A percentile compares a stretch with the other conserved stretches of the same genome.
These are phyloP conservation scores for Saccharomycopsis hybrid DNA, from an alignment of 1,139 yeast species.

Conservation along the genomic window DNA sequence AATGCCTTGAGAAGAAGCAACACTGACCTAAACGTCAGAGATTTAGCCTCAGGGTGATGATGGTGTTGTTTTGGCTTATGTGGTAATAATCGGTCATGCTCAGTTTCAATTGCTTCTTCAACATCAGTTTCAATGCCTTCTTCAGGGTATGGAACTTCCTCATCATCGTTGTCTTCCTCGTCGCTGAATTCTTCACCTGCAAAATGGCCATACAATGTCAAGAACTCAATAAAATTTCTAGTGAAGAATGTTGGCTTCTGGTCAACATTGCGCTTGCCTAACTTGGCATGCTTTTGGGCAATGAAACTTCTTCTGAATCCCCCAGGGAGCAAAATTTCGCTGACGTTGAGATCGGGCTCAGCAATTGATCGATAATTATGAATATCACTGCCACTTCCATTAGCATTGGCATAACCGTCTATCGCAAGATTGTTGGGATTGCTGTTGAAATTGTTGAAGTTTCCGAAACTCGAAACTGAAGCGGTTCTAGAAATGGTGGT, in stretches of 20 bases:
- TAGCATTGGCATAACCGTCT: not conserved
- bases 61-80: not conserved
- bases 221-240: conserved; percentile 79
- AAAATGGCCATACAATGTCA: conserved; percentile 87
- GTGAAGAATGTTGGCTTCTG: conserved; percentile 67
- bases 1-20: conserved; percentile 78
- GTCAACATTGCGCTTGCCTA: conserved; percentile 24
- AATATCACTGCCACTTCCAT: not conserved
- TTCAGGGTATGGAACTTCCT: conserved; percentile 29
- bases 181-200: conserved; percentile 92
- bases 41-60: conserved; percentile 32
- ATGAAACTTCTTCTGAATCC: conserved; percentile 86
- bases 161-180: conserved; percentile 54
- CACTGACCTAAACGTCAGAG: conserved; percentile 60
- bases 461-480: conserved; percentile 14
- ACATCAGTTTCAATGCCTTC: conserved; percentile 27
- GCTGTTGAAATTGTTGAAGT: conserved; percentile 20
- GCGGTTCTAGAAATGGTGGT: conserved; percentile 14
- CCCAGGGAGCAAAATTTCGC: conserved; percentile 82
- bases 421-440: conserved; percentile 1
- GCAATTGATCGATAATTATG: conserved; percentile 16
- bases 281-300: conserved; percentile 35
- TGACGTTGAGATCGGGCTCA: conserved; percentile 36
- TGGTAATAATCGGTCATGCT: conserved; percentile 29
- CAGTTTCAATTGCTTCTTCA: conserved; percentile 26